A percentile compares a stretch with the other conserved stretches of the same genome.
Evolutionary conservation across 352 stramenopile genomes (phyloP).

Genomic region (Phytopythium delawarense): DNA sequence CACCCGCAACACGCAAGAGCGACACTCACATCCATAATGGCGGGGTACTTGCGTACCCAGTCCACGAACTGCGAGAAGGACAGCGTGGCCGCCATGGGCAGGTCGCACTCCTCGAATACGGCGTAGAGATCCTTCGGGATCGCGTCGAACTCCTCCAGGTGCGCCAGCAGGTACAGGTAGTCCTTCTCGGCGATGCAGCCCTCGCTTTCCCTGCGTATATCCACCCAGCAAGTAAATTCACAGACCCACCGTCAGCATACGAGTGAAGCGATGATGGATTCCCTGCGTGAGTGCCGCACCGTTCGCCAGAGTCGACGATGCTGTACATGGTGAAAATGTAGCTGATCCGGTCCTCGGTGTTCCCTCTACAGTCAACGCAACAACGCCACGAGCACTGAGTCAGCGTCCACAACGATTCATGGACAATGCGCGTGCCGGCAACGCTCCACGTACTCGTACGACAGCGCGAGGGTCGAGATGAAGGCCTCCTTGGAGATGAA

Average conservation of each 20-base stretch:
- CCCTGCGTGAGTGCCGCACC: constrained; percentile 19
- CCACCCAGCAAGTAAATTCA: not conserved
- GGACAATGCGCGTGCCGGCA: not conserved
- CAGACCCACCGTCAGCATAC: not conserved
- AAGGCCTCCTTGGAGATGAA: constrained; percentile 70
- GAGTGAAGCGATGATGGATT: not conserved
- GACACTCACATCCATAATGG: constrained; percentile 54
- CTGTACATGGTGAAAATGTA: constrained; percentile 87
- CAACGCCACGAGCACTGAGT: constrained; percentile 4
- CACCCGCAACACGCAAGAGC: not conserved
- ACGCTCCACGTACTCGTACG: constrained; percentile 62
- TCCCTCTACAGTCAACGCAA: constrained; percentile 38
- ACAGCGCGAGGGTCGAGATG: constrained; percentile 60
- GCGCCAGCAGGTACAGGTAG: constrained; percentile 65
- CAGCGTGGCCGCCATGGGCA: constrained; percentile 46
- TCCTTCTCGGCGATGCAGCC: constrained; percentile 64
- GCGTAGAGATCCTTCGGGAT: constrained; percentile 75
- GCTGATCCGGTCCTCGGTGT: constrained; percentile 84
- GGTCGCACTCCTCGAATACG: constrained; percentile 70
- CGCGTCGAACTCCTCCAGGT: constrained; percentile 52
- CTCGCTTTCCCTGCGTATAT: constrained; percentile 30
- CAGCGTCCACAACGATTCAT: not conserved
- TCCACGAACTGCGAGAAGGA: constrained; percentile 64
- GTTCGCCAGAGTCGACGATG: constrained; percentile 63
- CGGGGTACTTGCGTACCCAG: constrained; percentile 67